Percentiles rank a stretch among this genome's conserved stretches.
phyloP scores from a whole-genome alignment of 495 filamentous ascomycete genomes.

The Tirmania nivea region DNA sequence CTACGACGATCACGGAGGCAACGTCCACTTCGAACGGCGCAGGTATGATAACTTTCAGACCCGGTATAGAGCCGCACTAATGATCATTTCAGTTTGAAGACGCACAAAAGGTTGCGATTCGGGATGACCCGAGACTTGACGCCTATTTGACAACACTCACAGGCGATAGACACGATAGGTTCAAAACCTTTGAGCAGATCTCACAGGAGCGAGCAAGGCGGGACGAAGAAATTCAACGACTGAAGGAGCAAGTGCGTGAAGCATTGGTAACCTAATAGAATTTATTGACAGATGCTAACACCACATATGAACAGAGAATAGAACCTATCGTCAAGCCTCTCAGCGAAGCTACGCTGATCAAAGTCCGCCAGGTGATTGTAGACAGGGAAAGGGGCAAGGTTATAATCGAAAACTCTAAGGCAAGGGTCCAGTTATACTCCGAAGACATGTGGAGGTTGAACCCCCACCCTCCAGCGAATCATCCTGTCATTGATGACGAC shows the following conservation, averaged over 20 bases:
- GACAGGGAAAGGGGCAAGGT: neutral
- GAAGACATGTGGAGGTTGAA: neutral
- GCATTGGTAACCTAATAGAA: neutral
- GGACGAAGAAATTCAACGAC: slow-evolving; percentile 6
- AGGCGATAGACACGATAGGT: slow-evolving; percentile 3
- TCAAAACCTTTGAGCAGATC: slow-evolving; percentile 7
- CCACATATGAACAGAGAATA: neutral
- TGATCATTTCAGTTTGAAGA: neutral
- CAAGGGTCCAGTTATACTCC: neutral
- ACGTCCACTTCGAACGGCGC: neutral
- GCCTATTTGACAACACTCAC: neutral
- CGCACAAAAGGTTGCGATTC: neutral
- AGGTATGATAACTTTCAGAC: neutral
- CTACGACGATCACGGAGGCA: too few species aligned
- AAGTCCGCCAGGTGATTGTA: slow-evolving; percentile 1
- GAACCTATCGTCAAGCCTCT: slow-evolving; percentile 6
- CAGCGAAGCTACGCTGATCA: neutral
- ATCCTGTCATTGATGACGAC: neutral
- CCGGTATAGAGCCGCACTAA: neutral
- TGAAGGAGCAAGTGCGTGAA: slow-evolving; percentile 7
- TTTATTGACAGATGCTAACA: neutral
- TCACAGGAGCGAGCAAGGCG: slow-evolving; percentile 4
- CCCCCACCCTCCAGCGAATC: neutral
- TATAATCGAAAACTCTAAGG: neutral
- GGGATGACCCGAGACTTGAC: neutral